phyloP scores from a whole-genome alignment of 2,329 filamentous ascomycete genomes.

The Cercospora sp. region DNA sequence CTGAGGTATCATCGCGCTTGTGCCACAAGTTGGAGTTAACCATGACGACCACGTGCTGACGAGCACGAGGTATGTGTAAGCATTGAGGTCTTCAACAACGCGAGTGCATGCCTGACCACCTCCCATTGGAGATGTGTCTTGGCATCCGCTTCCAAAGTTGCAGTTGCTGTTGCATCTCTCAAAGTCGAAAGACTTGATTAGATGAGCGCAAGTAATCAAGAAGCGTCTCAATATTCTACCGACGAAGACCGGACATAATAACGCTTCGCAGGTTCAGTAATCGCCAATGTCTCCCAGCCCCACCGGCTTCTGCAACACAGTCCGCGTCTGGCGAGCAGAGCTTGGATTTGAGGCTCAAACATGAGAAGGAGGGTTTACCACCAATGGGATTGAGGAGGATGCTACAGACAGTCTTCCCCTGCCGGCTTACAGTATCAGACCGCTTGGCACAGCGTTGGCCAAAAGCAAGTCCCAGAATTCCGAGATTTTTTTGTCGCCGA shows the following conservation, averaged over 20 bases:
- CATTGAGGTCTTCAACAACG: background rate
- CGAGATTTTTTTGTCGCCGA: background rate
- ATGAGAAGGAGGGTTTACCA: background rate
- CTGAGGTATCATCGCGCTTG: background rate
- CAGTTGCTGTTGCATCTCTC: background rate
- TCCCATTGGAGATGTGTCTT: background rate
- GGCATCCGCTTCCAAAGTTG: background rate
- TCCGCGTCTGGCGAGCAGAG: background rate
- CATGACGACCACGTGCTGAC: background rate
- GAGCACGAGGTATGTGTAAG: background rate
- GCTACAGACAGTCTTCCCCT: background rate
- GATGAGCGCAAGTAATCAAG: background rate
- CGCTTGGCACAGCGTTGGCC: background rate
- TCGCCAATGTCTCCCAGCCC: background rate
- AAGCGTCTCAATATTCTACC: background rate
- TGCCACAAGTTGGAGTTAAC: background rate
- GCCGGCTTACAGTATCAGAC: background rate
- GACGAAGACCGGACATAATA: background rate
- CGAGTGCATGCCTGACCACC: background rate
- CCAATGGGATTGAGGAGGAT: constrained; percentile 2
- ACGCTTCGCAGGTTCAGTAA: background rate
- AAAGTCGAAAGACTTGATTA: background rate
- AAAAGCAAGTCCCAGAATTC: background rate
- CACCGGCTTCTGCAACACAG: background rate
- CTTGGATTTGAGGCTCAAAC: background rate